phyloP scores from a whole-genome alignment of 306 rosid species.

The Trifolium pratense region DNA sequence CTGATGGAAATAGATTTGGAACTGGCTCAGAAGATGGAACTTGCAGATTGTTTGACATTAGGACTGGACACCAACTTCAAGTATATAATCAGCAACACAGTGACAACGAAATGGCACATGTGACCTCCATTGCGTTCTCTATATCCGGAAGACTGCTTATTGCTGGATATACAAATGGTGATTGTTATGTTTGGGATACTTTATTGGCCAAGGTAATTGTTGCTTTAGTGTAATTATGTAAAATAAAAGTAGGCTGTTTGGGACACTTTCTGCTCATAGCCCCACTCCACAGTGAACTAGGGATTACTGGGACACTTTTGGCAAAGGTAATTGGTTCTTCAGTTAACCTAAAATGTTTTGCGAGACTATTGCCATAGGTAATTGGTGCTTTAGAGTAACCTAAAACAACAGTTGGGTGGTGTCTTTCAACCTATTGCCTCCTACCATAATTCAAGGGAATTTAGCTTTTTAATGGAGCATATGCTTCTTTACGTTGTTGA shows the following conservation, averaged over 20 bases:
- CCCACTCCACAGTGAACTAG: not conserved
- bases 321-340: slow-evolving; percentile 63
- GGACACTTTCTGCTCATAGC: slow-evolving; percentile 4
- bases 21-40: slow-evolving; percentile 98
- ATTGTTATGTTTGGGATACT: slow-evolving; percentile 95
- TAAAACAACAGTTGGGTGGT: slow-evolving; percentile 13
- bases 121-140: slow-evolving; percentile 91
- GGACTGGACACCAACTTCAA: slow-evolving; percentile 98
- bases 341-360: slow-evolving; percentile 19
- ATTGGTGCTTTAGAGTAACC: slow-evolving; percentile 16
- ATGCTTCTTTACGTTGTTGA: slow-evolving; percentile 18
- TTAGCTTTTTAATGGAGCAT: slow-evolving; percentile 24
- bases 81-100: slow-evolving; percentile 68
- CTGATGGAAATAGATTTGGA: slow-evolving; percentile 97
- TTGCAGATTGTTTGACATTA: slow-evolving; percentile 86
- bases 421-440: slow-evolving; percentile 7
- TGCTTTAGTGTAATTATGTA: slow-evolving; percentile 29
- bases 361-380: not conserved
- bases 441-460: not conserved
- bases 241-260: slow-evolving; percentile 9
- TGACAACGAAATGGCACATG: slow-evolving; percentile 61
- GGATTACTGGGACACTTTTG: slow-evolving; percentile 79
- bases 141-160: slow-evolving; percentile 94
- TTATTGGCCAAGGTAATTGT: slow-evolving; percentile 79
- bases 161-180: slow-evolving; percentile 84